Percentiles rank a stretch among this genome's conserved stretches.
Conservation (phyloP, 78 protist species). For the Dictyostelium brefeldianum region DNA sequence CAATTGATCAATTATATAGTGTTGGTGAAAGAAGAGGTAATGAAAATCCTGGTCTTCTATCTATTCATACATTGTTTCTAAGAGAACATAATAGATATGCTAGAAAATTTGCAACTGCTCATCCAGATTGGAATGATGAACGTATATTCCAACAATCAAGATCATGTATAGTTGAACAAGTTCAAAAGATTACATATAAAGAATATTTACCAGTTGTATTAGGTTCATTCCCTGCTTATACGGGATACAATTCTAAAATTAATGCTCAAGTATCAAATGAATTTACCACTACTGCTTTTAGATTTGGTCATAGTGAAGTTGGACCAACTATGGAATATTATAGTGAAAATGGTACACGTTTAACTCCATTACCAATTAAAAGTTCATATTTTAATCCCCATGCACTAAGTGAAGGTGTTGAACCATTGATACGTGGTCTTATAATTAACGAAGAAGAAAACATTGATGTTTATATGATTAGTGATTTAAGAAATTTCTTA, state of each 20-base stretch:
- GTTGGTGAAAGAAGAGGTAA: conserved; percentile 82
- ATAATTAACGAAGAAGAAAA: conserved; percentile 12
- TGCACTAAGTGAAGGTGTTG: conserved; percentile 41
- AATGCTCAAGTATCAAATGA: conserved; percentile 59
- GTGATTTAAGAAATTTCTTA: conserved; percentile 72
- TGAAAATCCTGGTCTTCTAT: conserved; percentile 72
- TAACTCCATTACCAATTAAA: conserved; percentile 31
- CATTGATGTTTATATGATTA: conserved; percentile 56
- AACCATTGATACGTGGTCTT: conserved; percentile 65
- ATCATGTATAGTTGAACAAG: conserved; percentile 65
- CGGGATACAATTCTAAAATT: conserved; percentile 47
- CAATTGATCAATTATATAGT: conserved; percentile 33
- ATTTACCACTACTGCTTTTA: conserved; percentile 71
- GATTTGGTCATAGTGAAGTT: conserved; percentile 84
- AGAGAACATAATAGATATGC: conserved; percentile 85
- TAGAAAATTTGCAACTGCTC: neutral
- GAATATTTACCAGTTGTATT: conserved; percentile 62
- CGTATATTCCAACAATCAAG: conserved; percentile 58
- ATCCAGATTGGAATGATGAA: conserved; percentile 44
- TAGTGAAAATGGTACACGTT: conserved; percentile 10
- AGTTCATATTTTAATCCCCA: conserved; percentile 70
- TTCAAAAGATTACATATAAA: conserved; percentile 58
- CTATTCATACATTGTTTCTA: conserved; percentile 43
- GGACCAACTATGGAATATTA: conserved; percentile 52
- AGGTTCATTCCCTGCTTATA: conserved; percentile 50